Conservation (phyloP, 345 rosid genomes). For the Rhizophora apiculata region DNA sequence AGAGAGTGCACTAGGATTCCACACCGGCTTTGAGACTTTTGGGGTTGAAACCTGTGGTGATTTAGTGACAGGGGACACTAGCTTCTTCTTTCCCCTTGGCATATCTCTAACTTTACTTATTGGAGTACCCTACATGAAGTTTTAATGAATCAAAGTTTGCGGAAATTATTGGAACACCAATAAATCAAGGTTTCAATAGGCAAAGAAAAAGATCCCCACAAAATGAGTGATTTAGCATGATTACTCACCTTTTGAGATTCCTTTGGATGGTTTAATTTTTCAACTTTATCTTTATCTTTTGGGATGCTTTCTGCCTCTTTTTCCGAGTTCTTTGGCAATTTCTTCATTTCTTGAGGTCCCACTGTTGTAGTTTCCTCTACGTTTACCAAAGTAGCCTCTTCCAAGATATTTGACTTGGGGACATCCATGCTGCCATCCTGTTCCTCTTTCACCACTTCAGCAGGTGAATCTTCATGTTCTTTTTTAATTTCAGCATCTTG, state of each 20-base stretch:
- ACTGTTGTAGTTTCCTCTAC: not conserved
- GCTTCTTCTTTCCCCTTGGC: conserved; percentile 33
- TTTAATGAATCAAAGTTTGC: too few relatives aligned
- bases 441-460: conserved; percentile 39
- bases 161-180: conserved; percentile 8
- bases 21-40: conserved; percentile 50
- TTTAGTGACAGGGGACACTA: conserved; percentile 33
- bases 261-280: conserved; percentile 34
- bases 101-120: conserved; percentile 29
- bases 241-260: conserved; percentile 55
- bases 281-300: conserved; percentile 29
- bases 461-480: conserved; percentile 35
- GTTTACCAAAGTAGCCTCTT: conserved; percentile 12
- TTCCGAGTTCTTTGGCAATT: conserved; percentile 26
- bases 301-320: conserved; percentile 28
- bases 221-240: not conserved
- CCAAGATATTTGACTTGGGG: not conserved
- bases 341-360: conserved; percentile 20
- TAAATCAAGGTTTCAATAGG: conserved; percentile 4
- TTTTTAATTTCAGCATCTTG: conserved; percentile 36
- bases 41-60: conserved; percentile 45
- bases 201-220: conserved; percentile 1
- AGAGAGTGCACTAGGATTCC: conserved; percentile 32
- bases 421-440: conserved; percentile 5
- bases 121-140: conserved; percentile 37